Conservation (phyloP, 2,329 filamentous ascomycete species). For the Pseudogymnoascus sp. region DNA sequence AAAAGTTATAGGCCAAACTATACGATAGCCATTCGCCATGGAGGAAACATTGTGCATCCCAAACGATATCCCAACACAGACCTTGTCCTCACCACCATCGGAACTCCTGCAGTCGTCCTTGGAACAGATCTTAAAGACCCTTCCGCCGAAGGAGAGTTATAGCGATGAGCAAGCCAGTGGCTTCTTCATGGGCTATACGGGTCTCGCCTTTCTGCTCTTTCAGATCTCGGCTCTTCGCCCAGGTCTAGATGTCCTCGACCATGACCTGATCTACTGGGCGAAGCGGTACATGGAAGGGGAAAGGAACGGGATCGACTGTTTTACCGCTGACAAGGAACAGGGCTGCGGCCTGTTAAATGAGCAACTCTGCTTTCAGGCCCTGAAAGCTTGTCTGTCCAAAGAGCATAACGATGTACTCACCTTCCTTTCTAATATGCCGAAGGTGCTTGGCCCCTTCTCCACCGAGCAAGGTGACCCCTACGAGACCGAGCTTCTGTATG, state of each 20-base stretch:
- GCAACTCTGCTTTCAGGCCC: background rate
- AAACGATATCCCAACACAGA: background rate
- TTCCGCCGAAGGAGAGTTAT: background rate
- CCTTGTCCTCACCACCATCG: background rate
- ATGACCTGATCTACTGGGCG: background rate
- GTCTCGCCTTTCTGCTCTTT: background rate
- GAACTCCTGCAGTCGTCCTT: background rate
- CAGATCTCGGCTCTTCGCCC: background rate
- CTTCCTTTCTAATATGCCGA: background rate
- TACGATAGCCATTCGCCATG: background rate
- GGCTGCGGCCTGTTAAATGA: background rate
- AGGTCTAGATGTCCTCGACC: background rate
- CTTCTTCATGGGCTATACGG: background rate
- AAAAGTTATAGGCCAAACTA: background rate
- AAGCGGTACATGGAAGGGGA: background rate
- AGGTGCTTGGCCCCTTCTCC: background rate
- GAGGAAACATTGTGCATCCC: background rate
- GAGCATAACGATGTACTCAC: background rate
- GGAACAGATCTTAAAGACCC: background rate
- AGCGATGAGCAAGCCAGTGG: background rate
- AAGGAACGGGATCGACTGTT: background rate
- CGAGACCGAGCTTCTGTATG: constrained; percentile 38
- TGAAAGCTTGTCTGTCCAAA: background rate
- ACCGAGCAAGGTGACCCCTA: background rate
- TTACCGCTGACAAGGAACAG: background rate